Base-by-base conservation (phyloP, 2,329 filamentous ascomycete genomes). In the Cryphonectria japonica region DNA sequence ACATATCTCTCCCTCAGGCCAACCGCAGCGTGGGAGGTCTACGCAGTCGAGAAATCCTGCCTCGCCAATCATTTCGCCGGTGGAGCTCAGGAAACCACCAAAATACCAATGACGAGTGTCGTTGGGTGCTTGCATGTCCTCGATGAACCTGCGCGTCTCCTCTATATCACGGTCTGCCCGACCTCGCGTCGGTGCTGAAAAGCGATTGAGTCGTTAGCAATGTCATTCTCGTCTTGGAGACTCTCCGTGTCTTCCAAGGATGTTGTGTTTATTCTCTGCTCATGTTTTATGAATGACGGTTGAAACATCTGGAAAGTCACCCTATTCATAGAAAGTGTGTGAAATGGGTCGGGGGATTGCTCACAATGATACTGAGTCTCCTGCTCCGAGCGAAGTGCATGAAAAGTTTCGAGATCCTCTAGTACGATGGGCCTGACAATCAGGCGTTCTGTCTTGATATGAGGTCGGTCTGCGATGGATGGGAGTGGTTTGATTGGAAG, bases 1-100 rank as follows among this genome's bases (percentile, higher is more conserved):
- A 37, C 72, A 41, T 13, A 73, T 64, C 41, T 73, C 72, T 29
- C 50, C 67, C 65, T 73, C 72, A 14, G 72, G 72, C 68, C 70
- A 68, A 5, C 70, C 70, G 22, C 57, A 70, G 22, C 67, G 65
- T 37, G 66, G 64, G 34, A 66, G 62, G 19, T 67, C 54, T 34
- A 43, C 52, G 46, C 67, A 68, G 59, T 68, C 67, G 29, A 50
- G 59, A 26, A 62, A 37, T 11, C 67, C 67, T 8, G 39, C 67
- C 32, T 68, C 67, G 13, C 41, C 67, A 26, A 68, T 68, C 41
- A 68, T 61, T 14, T 68, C 67, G 41, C 67, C 67, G 22, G 67
- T 68, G 14, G 59, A 68, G n/a, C 14, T 8, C 22, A 68, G 59
- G n/a, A 68, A 68, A 6, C 19, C 67, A n/a, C 67, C 67, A n/a